Base-by-base conservation (phyloP, 257 asterid species). In the Fraxinus anomala region DNA sequence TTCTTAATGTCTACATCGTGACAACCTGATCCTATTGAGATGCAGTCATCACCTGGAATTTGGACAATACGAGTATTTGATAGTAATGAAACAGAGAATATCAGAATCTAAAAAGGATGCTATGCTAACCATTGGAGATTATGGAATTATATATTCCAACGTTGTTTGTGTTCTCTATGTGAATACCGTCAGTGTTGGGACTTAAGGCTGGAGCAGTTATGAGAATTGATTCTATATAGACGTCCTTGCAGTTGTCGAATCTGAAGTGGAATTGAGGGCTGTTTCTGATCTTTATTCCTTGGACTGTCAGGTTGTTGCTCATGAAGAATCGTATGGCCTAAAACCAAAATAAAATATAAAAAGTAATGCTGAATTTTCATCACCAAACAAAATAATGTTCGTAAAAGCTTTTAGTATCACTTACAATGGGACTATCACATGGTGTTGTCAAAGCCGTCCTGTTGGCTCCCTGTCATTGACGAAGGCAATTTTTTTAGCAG, bases 141-240 rank as follows among this genome's bases (percentile, higher is more conserved):
- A 88, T 80, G 0, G 92, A 90, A 68, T 90, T 84, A 31, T 88
- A 85, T 31, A 90, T 90, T 24, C 78, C 80, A 1, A 88, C 91
- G 16, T 84, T 86, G 83, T 79, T 82, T 6, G 92, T 87, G 82
- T 90, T 87, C 76, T 88, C 91, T 24, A 90, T 85, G 74, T 90
- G 91, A 74, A 90, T 88, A 49, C 94, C 94, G 49, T 90, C 94
- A 1, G 94, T 90, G 70, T 90, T 90, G 73, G 94, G 94, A 61
- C 94, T 90, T 16, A 82, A 81, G 0, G 87, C 74, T 13, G 94
- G 94, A 40, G 94, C 88, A 19, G 82, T 83, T 30, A 90, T 87
- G 42, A 77, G 84, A 36, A 90, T 80, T 19, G 92, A 88, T 14
- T 89, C 87, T 6, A 89, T 51, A 40, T 83, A 88, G 40, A 89